Percentiles rank a stretch among this genome's conserved stretches.
These are phyloP conservation scores for Aspergillus persii DNA, from an alignment of 2,329 filamentous ascomycete species.

Conservation along the genomic window DNA sequence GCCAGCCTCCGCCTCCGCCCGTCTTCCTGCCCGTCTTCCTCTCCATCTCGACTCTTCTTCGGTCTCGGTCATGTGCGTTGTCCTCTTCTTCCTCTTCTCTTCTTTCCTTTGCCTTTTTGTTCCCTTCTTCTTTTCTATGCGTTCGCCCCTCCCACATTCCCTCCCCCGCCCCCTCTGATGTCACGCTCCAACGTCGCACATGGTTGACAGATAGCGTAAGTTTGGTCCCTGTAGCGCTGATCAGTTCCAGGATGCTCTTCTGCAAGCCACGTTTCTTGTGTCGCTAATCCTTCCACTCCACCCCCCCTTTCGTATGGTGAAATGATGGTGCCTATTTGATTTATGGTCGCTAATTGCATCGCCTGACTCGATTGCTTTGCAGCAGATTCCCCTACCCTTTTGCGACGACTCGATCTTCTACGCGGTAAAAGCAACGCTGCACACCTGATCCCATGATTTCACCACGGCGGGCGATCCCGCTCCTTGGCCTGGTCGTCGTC, in stretches of 20 bases:
- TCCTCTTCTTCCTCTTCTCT: neutral
- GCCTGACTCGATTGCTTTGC: neutral
- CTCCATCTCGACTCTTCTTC: conserved; percentile 6
- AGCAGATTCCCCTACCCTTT: conserved; percentile 5
- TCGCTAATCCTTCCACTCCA: neutral
- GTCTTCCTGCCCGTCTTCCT: conserved; percentile 1
- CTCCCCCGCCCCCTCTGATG: neutral
- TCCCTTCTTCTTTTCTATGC: neutral
- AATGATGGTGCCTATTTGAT: neutral
- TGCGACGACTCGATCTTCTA: neutral
- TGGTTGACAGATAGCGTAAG: neutral
- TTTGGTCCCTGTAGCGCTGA: neutral
- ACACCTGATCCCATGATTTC: conserved; percentile 29
- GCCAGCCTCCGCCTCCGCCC: conserved; percentile 15
- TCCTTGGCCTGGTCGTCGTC: conserved; percentile 34
- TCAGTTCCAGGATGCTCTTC: neutral
- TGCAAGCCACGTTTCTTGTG: neutral
- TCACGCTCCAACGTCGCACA: neutral
- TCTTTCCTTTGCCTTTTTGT: neutral
- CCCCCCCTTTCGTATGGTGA: neutral
- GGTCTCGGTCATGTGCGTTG: neutral
- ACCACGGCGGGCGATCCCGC: conserved; percentile 30
- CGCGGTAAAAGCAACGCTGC: conserved; percentile 5
- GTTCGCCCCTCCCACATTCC: neutral
- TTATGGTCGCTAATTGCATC: neutral